Conservation (phyloP, 371 early-diverging fungal species). For the Dinochytrium kinnereticum region DNA sequence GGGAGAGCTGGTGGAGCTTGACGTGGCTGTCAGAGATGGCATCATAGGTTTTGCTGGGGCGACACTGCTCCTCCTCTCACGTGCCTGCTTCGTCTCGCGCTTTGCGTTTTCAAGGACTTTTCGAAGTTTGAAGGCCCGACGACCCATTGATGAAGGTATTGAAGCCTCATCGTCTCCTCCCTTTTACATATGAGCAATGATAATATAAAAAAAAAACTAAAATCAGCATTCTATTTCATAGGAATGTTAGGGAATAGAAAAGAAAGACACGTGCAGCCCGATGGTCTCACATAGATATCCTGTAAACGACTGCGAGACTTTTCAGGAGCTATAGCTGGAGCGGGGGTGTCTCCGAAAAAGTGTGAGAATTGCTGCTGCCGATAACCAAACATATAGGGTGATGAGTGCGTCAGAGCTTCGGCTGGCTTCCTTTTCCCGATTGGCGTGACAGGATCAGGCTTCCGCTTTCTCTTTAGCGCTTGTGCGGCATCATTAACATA, state of each 20-base stretch:
- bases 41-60: not conserved
- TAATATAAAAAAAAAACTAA: not conserved
- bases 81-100: not conserved
- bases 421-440: too few species aligned
- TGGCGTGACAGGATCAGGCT: too few species aligned
- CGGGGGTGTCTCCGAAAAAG: not conserved
- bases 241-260: too few species aligned
- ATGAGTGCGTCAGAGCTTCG: too few species aligned
- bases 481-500: not conserved
- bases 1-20: too few species aligned
- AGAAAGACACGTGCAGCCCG: too few species aligned
- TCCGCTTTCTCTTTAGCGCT: not conserved
- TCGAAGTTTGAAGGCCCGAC: not conserved
- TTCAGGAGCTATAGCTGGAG: not conserved
- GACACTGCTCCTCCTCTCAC: not conserved
- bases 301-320: not conserved
- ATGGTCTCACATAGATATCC: not conserved
- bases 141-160: not conserved
- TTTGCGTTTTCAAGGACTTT: conserved; percentile 4
- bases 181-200: not conserved
- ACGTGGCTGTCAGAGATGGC: too few species aligned
- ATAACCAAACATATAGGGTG: too few species aligned
- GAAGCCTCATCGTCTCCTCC: not conserved
- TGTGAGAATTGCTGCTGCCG: not conserved
- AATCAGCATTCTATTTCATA: too few species aligned